These are phyloP conservation scores for Pseudocercospora pini-densiflorae DNA, from an alignment of 2,329 filamentous ascomycete genomes.

Conservation along the genomic window DNA sequence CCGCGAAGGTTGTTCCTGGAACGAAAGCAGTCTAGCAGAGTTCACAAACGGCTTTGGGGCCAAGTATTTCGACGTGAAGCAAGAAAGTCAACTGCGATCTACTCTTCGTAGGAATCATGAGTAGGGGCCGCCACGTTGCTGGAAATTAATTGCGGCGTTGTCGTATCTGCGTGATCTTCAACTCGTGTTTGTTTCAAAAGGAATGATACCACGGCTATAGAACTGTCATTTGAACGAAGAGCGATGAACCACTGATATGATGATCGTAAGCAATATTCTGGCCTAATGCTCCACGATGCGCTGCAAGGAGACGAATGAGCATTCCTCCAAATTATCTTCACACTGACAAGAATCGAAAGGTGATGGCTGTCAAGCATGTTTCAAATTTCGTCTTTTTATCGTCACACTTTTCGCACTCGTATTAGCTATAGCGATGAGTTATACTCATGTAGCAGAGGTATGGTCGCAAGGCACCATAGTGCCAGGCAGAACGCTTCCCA, in stretches of 20 bases:
- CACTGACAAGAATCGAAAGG: not conserved
- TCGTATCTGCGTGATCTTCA: too few species aligned
- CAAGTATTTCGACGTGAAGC: not conserved
- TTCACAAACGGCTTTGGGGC: slow-evolving; percentile 1
- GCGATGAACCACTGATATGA: not conserved
- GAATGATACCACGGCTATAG: not conserved
- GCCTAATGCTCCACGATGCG: not conserved
- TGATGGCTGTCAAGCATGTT: not conserved
- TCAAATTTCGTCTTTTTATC: slow-evolving; percentile 3
- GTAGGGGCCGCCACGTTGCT: not conserved
- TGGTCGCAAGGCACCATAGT: not conserved
- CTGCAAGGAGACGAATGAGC: not conserved
- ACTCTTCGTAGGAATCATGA: not conserved
- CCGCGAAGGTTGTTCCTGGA: slow-evolving; percentile 10
- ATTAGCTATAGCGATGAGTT: slow-evolving; percentile 5
- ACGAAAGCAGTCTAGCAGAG: not conserved
- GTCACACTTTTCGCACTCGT: slow-evolving; percentile 11
- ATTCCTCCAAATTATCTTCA: too few species aligned
- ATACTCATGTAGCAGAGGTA: not conserved
- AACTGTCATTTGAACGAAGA: not conserved
- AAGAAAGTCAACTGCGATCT: not conserved
- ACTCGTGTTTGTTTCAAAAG: not conserved
- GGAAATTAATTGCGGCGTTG: not conserved
- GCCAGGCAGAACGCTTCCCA: slow-evolving; percentile 1
- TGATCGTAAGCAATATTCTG: not conserved